Base-by-base conservation (phyloP, 2,329 filamentous ascomycete species). In the Colletotrichum godetiae region DNA sequence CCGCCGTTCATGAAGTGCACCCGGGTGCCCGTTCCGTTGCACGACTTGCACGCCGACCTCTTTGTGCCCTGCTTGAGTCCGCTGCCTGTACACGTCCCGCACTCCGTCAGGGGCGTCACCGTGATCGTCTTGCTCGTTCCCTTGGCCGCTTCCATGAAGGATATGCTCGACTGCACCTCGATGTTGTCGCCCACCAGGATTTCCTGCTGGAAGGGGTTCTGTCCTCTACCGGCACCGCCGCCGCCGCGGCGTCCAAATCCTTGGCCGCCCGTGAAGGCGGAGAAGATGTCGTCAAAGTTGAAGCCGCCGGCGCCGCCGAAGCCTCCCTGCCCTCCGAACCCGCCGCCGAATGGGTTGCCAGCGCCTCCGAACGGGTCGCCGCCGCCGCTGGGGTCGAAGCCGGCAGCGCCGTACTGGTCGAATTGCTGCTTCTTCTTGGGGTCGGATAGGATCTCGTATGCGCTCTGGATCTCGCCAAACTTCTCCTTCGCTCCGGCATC, bases 211-310 rank as follows among this genome's bases (percentile, higher is more conserved):
- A 97, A 97, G 12, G 93, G 92, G 67, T 89, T 91, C 49, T 89
- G 87, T n/a, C 87, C 84, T n/a, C 87, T 84, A 77, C 77, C 84
- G 15, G 13, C 37, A 0, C 13, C 37, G 13, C 37, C 37, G 37
- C 87, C 84, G 77, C 77, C 84, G 65, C 89, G 84, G 68, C 88
- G 84, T 46, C 91, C 89, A 76, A 92, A 81, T 55, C 85, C 83
- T 75, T 87, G 83, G 29, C 88, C 81, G 37, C 84, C 93, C 2
- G 91, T 89, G 80, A 98, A 98, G 8, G 95, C 95, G 64, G 92
- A 94, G 81, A 99, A 98, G 12, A 99, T 86, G 82, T 99, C 97
- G 75, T 98, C 97, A 76, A 99, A 98, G 81, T 97, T 97, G 87
- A 98, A 95, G 76, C 95, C 94, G 1, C 90, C 89, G 1, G 89